Evolutionary conservation across 495 filamentous ascomycete species (phyloP), one percentile per base, ranked within the genome.

Genomic region (Thermochaetoides thermophila): DNA sequence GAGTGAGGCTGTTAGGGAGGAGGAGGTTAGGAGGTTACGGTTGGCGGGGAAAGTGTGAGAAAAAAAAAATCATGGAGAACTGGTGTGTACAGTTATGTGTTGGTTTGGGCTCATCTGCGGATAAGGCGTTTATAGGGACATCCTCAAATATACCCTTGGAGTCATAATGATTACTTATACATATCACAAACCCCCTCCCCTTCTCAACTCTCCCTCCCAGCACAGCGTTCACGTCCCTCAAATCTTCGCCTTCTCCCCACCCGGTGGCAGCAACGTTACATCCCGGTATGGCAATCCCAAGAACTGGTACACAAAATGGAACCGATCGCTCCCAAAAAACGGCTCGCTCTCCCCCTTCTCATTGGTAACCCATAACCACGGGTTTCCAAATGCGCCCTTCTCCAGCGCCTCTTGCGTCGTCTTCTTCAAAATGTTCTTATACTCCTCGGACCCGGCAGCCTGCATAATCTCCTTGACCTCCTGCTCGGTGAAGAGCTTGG

Each of bases 271-370:
- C 29, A 64, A 17, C 25, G 40, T 37, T 5, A 60, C 42, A 10
- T 54, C 49, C 31, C 41, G 49, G 30, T 48, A 59, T 8, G 60
- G 60, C 18, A 64, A 24, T 0, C 44, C 54, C 22, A 66, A 42
- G 30, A 52, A 61, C 24, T 50, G 46, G 31, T 60, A 66, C 9
- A 66, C 38, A 35, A 53, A 58, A 17, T 53, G 37, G 24, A 59
- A 56, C 45, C 78, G 61, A 56, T 84, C 80, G 53, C 77, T 82
- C 2, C 80, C 80, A 52, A 84, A 85, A 50, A 83, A 84, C 3
- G 76, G 74, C 56, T 80, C 74, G 32, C 58, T 60, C 32, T 58
- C 47, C 4, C 75, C 74, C 15, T 29, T 25, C 7, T 61, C 53
- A 44, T 81, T 71, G n/a, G 50, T 57, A n/a, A 74, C 79, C 66